Evolutionary conservation across 768 basidiomycete species (phyloP).

Genomic region (Cyclocybe aegerita): DNA sequence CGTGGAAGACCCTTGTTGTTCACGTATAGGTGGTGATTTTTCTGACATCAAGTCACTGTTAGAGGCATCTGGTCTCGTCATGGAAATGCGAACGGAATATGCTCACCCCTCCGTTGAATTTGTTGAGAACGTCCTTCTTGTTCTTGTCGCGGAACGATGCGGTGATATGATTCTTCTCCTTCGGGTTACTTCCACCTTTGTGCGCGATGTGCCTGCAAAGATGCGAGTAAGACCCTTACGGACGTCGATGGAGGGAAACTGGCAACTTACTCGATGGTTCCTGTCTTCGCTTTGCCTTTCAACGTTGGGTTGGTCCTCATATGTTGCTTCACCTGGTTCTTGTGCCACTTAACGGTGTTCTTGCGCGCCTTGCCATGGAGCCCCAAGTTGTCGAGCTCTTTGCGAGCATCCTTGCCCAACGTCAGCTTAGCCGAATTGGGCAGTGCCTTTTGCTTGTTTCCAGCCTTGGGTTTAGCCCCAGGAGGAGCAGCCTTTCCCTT

Average conservation of each 20-base stretch:
- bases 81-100: neutral
- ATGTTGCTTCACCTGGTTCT: constrained; percentile 7
- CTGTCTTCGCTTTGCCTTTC: constrained; percentile 1
- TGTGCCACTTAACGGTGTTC: neutral
- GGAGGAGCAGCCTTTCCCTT: too few relatives aligned
- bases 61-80: neutral
- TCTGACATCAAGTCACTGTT: neutral
- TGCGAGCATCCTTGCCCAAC: neutral
- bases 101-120: constrained; percentile 4
- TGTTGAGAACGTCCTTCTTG: neutral
- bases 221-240: neutral
- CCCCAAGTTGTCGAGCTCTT: constrained; percentile 2
- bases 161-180: constrained; percentile 11
- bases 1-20: constrained; percentile 2
- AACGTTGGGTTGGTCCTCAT: constrained; percentile 4
- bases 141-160: constrained; percentile 7
- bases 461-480: too few relatives aligned
- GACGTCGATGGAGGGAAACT: neutral
- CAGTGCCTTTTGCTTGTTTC: too few relatives aligned
- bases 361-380: constrained; percentile 3
- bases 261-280: neutral
- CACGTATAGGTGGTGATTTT: constrained; percentile 6
- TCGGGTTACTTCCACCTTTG: constrained; percentile 8
- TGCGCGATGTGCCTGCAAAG: constrained; percentile 5
- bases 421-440: neutral